These are phyloP conservation scores for Conidiobolus incongruus DNA, from an alignment of 371 early-diverging fungal genomes.

Conservation along the genomic window DNA sequence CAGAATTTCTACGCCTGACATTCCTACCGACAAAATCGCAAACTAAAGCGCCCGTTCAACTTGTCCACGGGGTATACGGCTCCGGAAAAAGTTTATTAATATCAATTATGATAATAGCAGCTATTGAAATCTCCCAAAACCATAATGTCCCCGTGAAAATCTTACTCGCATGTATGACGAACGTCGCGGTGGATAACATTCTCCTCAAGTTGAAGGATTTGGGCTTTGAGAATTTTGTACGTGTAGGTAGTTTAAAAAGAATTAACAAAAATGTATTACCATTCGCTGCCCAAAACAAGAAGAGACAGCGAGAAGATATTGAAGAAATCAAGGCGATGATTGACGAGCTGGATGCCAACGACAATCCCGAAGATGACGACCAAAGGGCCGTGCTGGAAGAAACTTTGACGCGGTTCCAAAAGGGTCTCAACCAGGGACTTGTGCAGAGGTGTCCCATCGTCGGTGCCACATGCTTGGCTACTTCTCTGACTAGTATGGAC, in stretches of 20 bases:
- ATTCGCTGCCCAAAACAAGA: conserved; percentile 24
- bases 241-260: conserved; percentile 58
- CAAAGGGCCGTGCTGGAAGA: not conserved
- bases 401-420: not conserved
- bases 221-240: conserved; percentile 48
- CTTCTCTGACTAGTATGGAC: conserved; percentile 32
- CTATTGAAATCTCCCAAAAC: conserved; percentile 17
- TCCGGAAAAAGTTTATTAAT: conserved; percentile 51
- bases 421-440: too few relatives aligned
- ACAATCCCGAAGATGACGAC: not conserved
- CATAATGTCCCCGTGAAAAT: conserved; percentile 15
- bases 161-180: conserved; percentile 32
- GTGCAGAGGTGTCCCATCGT: conserved; percentile 24
- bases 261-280: conserved; percentile 39
- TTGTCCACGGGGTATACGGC: conserved; percentile 28
- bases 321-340: conserved; percentile 42
- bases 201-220: conserved; percentile 29
- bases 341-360: conserved; percentile 10
- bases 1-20: conserved; percentile 17
- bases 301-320: conserved; percentile 13
- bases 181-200: conserved; percentile 74
- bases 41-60: too few relatives aligned
- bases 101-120: conserved; percentile 33
- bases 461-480: conserved; percentile 57
- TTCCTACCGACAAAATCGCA: conserved; percentile 13